Percentiles rank a stretch among this genome's conserved stretches.
phyloP scores from a whole-genome alignment of 768 basidiomycete genomes.

The Tulasnella sp. region DNA sequence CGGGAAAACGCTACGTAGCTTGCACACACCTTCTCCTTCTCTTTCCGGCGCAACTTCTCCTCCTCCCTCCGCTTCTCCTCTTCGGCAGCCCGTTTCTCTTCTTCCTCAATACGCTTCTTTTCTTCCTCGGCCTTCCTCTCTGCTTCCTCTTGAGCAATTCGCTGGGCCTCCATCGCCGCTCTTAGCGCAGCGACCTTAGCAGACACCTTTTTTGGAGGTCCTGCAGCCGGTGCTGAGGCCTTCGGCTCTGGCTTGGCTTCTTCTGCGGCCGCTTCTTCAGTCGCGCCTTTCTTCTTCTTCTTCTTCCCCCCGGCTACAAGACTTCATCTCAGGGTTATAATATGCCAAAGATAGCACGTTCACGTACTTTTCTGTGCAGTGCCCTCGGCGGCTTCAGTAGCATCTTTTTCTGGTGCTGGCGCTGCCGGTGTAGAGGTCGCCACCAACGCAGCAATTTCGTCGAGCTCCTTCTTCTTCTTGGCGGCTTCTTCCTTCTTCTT shows the following conservation, averaged over 20 bases:
- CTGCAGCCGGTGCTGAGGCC: conserved; percentile 30
- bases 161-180: conserved; percentile 89
- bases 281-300: conserved; percentile 30
- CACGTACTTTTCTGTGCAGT: conserved; percentile 13
- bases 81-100: conserved; percentile 68
- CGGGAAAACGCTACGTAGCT: conserved; percentile 1
- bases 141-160: conserved; percentile 77
- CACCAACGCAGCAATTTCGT: conserved; percentile 20
- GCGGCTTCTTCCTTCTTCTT: conserved; percentile 93
- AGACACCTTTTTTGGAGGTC: conserved; percentile 39
- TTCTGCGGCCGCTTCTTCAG: conserved; percentile 20
- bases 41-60: conserved; percentile 46
- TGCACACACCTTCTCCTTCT: conserved; percentile 54
- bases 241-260: conserved; percentile 27
- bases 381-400: conserved; percentile 7
- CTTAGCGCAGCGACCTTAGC: conserved; percentile 69
- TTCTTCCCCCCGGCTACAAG: conserved; percentile 27
- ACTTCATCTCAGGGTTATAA: too few relatives aligned
- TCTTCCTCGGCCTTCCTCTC: conserved; percentile 64
- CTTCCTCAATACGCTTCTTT: conserved; percentile 72
- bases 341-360: background rate
- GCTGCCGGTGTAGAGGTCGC: conserved; percentile 19
- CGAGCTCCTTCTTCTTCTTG: conserved; percentile 48
- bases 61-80: conserved; percentile 69
- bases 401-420: conserved; percentile 11